Conservation (phyloP, 2,329 filamentous ascomycete species). For the Pseudohalonectria lignicola region DNA sequence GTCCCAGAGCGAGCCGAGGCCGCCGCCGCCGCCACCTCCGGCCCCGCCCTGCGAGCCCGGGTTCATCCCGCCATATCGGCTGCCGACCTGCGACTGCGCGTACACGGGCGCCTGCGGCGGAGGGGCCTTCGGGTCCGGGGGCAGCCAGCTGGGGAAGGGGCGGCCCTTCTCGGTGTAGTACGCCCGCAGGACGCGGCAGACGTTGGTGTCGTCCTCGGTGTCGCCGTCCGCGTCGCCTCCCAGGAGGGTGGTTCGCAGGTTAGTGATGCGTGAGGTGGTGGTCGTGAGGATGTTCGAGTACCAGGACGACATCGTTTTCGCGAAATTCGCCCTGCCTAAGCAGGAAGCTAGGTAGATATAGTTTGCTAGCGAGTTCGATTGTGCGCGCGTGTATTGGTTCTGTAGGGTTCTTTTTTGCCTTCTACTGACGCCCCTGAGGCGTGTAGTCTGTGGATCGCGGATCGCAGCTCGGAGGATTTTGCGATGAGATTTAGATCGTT, state of each 20-base stretch:
- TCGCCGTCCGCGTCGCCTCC: conserved; percentile 56
- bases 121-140: conserved; percentile 73
- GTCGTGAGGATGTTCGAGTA: conserved; percentile 63
- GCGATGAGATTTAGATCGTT: too few species aligned
- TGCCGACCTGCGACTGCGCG: conserved; percentile 36
- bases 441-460: too few species aligned
- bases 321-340: too few species aligned
- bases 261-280: conserved; percentile 53
- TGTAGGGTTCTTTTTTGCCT: background rate
- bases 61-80: conserved; percentile 35
- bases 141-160: conserved; percentile 75
- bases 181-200: conserved; percentile 81
- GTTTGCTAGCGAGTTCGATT: background rate
- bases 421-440: too few species aligned
- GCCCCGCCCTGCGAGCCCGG: conserved; percentile 3
- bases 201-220: conserved; percentile 83
- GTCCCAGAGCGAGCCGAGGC: conserved; percentile 49
- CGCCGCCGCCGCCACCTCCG: conserved; percentile 15
- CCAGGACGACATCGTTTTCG: conserved; percentile 71
- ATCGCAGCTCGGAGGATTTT: too few species aligned
- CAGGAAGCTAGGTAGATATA: too few species aligned
- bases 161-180: conserved; percentile 89
- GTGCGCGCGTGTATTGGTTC: background rate
- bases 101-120: conserved; percentile 42
- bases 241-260: conserved; percentile 59